phyloP scores from a whole-genome alignment of 2,329 filamentous ascomycete species.

The Penicillium sp. region DNA sequence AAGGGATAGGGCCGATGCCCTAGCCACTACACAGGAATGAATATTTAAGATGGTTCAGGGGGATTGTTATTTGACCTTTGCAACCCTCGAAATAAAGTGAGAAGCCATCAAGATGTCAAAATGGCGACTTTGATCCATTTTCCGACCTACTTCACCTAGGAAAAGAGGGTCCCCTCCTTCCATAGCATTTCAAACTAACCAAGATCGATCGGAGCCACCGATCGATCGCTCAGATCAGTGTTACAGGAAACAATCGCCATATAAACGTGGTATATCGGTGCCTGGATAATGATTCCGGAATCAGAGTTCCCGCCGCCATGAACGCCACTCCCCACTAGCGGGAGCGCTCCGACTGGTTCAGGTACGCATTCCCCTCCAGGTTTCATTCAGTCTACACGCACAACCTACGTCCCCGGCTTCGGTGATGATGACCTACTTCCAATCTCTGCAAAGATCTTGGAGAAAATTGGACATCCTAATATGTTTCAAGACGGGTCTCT shows the following conservation, averaged over 20 bases:
- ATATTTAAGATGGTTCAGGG: constrained; percentile 12
- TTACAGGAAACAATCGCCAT: background rate
- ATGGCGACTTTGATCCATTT: background rate
- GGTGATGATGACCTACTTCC: constrained; percentile 18
- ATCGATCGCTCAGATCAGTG: background rate
- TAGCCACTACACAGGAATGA: constrained; percentile 4
- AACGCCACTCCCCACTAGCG: constrained; percentile 5
- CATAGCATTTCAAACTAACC: background rate
- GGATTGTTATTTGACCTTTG: background rate
- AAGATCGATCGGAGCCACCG: background rate
- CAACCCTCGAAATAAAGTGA: background rate
- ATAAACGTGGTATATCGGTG: background rate
- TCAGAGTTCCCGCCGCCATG: constrained; percentile 1
- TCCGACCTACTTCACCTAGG: no score
- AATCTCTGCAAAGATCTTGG: constrained; percentile 14
- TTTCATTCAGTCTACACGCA: background rate
- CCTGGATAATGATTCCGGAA: background rate
- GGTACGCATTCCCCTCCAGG: constrained; percentile 9
- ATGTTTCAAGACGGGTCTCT: constrained; percentile 29
- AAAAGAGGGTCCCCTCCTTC: background rate
- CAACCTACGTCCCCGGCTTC: constrained; percentile 3
- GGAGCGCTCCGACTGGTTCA: constrained; percentile 11
- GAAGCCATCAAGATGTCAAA: background rate
- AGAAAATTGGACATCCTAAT: constrained; percentile 17
- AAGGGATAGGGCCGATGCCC: constrained; percentile 17